These are phyloP conservation scores for Dothistroma septosporum DNA, from an alignment of 2,329 filamentous ascomycete genomes.

Conservation along the genomic window DNA sequence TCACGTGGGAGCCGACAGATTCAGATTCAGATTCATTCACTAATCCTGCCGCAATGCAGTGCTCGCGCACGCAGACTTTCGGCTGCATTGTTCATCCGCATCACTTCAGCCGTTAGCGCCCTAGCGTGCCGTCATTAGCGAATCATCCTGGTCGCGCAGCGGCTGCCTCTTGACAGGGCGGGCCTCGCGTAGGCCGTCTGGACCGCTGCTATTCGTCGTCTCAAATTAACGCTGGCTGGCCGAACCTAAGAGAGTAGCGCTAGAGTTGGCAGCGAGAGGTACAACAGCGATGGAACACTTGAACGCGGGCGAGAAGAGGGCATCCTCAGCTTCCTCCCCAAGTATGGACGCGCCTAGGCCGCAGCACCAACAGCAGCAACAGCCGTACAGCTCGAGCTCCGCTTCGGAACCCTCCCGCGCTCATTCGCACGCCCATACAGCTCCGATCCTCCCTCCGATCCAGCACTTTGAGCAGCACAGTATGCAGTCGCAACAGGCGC, in stretches of 20 bases:
- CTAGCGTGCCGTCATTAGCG: neutral
- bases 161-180: neutral
- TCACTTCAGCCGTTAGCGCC: neutral
- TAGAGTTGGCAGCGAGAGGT: conserved; percentile 1
- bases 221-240: neutral
- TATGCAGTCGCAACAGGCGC: conserved; percentile 24
- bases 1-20: neutral
- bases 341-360: neutral
- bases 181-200: neutral
- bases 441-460: conserved; percentile 22
- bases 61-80: neutral
- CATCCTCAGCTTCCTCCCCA: conserved; percentile 3
- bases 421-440: neutral
- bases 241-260: neutral
- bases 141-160: neutral
- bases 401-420: neutral
- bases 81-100: neutral
- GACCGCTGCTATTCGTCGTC: neutral
- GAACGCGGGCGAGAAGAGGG: neutral
- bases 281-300: conserved; percentile 3
- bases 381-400: conserved; percentile 31
- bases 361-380: conserved; percentile 1
- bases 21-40: too few species aligned
- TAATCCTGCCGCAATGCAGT: neutral
- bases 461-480: conserved; percentile 24